Evolutionary conservation across 2,329 filamentous ascomycete genomes (phyloP), one percentile per base, ranked within the genome.

Genomic region (Blumeriella jaapii): DNA sequence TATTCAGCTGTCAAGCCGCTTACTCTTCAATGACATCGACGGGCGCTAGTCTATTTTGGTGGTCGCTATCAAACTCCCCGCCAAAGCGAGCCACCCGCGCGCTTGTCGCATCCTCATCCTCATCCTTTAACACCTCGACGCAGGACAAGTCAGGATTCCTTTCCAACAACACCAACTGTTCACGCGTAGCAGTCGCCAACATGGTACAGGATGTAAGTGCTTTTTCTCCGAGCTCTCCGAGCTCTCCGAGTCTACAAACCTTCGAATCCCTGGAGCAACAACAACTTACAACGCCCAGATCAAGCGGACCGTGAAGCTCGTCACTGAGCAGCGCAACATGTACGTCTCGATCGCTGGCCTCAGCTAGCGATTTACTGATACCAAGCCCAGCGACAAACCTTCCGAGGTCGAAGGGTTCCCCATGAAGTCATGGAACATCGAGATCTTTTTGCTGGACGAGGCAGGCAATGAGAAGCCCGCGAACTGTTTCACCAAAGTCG

Each of bases 361-460:
- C 18, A 31, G 25, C 11, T 12, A 26, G 16, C 6, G 18, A 25
- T 7, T 16, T 24, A 14, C 29, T 33, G 10, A 33, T 23, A 18
- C 4, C 7, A 10, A 16, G 19, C 52, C 56, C 55, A 86, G 81
- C 55, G 74, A 84, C 54, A 86, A 87, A 57, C 77, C 82, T 13
- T 81, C 83, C 10, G 81, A 80, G 24, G 71, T 85, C 46, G 82
- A 87, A 51, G 86, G 86, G 3, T 94, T 87, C 54, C 91, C 91
- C 8, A 87, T 95, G 74, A 80, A 91, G 58, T 69, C 75, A 61
- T 98, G 91, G 91, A 86, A 74, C 48, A 82, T 96, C 57, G 78
- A 82, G 61, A 68, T 98, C 49, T 84, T 74, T 61, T 61, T 96
- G 34, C 60, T 95, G 36, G 86, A 94, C 47, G 82, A 93, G 51